Base-by-base conservation (phyloP, 768 basidiomycete species). In the Mycena albidolilacea region DNA sequence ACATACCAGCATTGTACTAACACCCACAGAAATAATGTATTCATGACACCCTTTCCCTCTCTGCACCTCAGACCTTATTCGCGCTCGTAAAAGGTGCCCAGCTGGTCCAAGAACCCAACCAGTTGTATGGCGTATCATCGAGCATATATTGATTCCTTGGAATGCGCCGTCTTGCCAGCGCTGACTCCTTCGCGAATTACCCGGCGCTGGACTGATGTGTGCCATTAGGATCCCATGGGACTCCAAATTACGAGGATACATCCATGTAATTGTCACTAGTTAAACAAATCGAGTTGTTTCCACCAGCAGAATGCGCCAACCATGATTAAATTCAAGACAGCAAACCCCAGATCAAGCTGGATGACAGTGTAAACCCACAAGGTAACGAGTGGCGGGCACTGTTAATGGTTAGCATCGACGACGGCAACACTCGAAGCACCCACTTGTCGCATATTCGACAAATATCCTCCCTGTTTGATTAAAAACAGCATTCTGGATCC, bases 1-100 rank as follows among this genome's bases (percentile, higher is more conserved):
- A 61, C 69, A 66, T 71, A 54, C 59, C n/a, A 46, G 37, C 62
- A 60, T 65, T 75, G 75, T 76, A 76, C 75, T 76, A 76, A 74
- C 59, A 64, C 64, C 59, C 59, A 67, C 74, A 70, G 69, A 71
- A 21, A 55, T 66, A 68, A 68, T 70, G 60, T 75, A 74, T 77
- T 21, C 7, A 21, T 52, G 74, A 74, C 75, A 64, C 75, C 52
- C 58, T 61, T 19, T 19, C 30, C 59, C 23, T 14, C 19, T 50
- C 41, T 52, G 12, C 64, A 46, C 48, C 59, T 60, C 54, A 46
- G 44, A 37, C 60, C 41, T 66, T 12, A 17, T 39, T 21, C 62
- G 79, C 88, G 93, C 93, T 92, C 85, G 89, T 90, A 91, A 43
- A 91, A 93, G 93, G 93, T 94, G 92, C 93, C 91, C 80, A 83